These are phyloP conservation scores for Helianthus tuberosus DNA, from an alignment of 129 eudicot species.

Conservation along the genomic window DNA sequence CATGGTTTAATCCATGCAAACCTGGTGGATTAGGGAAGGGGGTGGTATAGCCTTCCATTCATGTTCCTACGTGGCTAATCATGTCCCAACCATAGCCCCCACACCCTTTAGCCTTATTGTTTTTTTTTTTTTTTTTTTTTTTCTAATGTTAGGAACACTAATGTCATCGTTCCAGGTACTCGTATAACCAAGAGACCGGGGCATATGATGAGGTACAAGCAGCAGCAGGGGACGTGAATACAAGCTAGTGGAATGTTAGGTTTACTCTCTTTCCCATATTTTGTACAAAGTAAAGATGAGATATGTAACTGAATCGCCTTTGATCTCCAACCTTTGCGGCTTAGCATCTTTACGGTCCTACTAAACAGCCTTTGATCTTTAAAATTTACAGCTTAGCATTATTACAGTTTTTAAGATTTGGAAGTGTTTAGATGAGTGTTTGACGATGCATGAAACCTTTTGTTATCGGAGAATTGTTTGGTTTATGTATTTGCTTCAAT, in stretches of 20 bases:
- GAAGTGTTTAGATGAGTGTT: not conserved
- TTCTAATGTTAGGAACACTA: not conserved
- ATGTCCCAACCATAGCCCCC: too few species aligned
- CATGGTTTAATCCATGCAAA: too few species aligned
- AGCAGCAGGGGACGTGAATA: conserved; percentile 33
- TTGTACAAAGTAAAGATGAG: conserved; percentile 15
- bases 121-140: not conserved
- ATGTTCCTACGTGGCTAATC: too few species aligned
- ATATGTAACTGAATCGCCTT: not conserved
- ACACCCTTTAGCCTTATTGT: too few species aligned
- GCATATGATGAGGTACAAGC: conserved; percentile 56
- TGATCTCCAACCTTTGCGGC: not conserved
- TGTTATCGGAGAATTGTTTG: not conserved
- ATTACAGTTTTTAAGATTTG: not conserved
- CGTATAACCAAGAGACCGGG: conserved; percentile 65
- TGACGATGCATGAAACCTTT: not conserved
- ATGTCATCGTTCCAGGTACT: conserved; percentile 45
- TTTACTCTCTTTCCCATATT: not conserved
- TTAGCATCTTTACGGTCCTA: not conserved
- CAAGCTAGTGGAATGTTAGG: conserved; percentile 38
- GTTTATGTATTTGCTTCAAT: not conserved
- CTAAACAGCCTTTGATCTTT: not conserved
- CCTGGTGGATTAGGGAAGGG: too few species aligned
- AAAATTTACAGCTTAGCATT: not conserved
- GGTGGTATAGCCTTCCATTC: too few species aligned